Conservation (phyloP, 2,329 filamentous ascomycete species). For the Keithomyces neogunnii region DNA sequence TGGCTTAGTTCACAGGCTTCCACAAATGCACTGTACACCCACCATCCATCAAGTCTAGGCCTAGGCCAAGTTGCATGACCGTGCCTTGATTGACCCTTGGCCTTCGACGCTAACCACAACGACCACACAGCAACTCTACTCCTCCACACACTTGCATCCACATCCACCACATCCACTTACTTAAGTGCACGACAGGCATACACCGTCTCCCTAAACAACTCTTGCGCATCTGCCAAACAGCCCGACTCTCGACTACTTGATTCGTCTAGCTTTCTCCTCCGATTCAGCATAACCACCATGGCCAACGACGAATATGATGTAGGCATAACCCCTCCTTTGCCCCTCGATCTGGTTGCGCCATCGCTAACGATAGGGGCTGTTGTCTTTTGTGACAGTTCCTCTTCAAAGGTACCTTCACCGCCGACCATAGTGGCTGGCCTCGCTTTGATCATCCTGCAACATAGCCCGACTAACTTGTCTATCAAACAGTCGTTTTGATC, state of each 20-base stretch:
- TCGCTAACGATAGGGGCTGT: conserved; percentile 22
- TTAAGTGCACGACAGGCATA: background rate
- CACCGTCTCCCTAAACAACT: background rate
- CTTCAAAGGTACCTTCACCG: conserved; percentile 73
- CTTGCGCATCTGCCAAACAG: background rate
- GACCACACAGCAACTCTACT: conserved; percentile 3
- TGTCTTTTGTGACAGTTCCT: conserved; percentile 61
- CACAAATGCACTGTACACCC: too few relatives aligned
- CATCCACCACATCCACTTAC: background rate
- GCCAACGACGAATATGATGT: conserved; percentile 99
- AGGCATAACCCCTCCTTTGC: conserved; percentile 31
- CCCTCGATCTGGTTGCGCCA: conserved; percentile 13
- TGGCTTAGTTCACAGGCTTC: too few relatives aligned
- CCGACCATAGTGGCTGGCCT: conserved; percentile 7
- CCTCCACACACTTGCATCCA: conserved; percentile 7
- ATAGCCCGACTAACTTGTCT: conserved; percentile 20
- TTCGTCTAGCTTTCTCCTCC: background rate
- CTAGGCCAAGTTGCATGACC: too few relatives aligned
- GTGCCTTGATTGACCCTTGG: background rate
- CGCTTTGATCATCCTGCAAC: conserved; percentile 9
- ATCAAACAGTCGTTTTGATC: conserved; percentile 77
- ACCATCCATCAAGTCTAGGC: too few relatives aligned
- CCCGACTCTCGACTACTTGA: background rate
- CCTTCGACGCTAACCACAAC: background rate
- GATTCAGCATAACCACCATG: conserved; percentile 51